Conservation (phyloP, 768 basidiomycete genomes). For the Daedalea quercina region DNA sequence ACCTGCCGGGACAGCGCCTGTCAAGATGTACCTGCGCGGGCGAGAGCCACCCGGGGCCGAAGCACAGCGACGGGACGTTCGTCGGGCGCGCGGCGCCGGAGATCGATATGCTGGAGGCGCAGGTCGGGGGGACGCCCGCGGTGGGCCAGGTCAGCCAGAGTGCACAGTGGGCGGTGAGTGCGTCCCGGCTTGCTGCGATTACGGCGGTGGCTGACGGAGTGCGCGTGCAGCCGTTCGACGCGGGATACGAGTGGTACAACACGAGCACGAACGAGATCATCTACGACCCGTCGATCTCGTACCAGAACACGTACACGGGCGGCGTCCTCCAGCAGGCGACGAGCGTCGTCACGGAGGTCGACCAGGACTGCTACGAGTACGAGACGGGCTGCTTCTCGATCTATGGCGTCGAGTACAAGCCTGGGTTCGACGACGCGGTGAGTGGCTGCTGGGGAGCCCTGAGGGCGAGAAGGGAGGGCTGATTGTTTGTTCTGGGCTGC, state of each 20-base stretch:
- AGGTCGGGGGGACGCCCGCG: conserved; percentile 42
- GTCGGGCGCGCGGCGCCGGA: conserved; percentile 82
- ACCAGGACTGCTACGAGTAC: conserved; percentile 64
- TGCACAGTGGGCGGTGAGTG: conserved; percentile 72
- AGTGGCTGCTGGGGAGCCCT: conserved; percentile 17
- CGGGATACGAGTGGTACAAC: conserved; percentile 63
- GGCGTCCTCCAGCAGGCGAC: conserved; percentile 73
- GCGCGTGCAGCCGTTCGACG: conserved; percentile 60
- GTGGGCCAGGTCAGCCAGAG: conserved; percentile 71
- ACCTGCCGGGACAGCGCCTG: conserved; percentile 80
- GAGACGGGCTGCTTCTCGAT: conserved; percentile 55
- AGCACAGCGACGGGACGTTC: conserved; percentile 65
- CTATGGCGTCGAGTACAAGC: conserved; percentile 71
- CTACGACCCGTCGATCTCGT: conserved; percentile 43
- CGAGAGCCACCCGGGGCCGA: conserved; percentile 85
- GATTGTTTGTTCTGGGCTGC: conserved; percentile 8
- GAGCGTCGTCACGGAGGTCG: conserved; percentile 61
- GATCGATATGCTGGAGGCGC: conserved; percentile 88
- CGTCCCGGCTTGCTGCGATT: background rate
- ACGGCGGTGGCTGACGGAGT: background rate
- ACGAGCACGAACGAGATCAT: conserved; percentile 53
- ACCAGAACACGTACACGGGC: conserved; percentile 61
- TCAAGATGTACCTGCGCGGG: conserved; percentile 85
- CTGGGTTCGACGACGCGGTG: conserved; percentile 64
- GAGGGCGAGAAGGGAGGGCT: background rate